Conservation (phyloP, 106 monocot species). For the Dendrobium huoshanense region DNA sequence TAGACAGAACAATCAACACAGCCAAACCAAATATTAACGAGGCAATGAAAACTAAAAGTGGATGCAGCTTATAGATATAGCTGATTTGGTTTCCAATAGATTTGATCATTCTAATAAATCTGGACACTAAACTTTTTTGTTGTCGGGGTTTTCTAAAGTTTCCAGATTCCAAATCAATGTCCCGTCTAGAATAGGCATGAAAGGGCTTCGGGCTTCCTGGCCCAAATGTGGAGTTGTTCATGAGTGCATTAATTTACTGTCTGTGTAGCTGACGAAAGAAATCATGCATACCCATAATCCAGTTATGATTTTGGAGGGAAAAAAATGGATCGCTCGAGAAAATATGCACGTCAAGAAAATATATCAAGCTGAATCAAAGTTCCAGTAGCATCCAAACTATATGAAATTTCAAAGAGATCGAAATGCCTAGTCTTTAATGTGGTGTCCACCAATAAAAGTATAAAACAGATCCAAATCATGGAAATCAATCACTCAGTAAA, state of each 20-base stretch:
- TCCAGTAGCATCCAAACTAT: not conserved
- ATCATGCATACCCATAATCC: not conserved
- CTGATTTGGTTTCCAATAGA: conserved; percentile 28
- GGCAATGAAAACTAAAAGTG: conserved; percentile 39
- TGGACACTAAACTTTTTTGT: conserved; percentile 22
- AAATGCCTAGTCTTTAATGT: not conserved
- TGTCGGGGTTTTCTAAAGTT: conserved; percentile 41
- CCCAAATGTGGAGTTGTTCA: conserved; percentile 62
- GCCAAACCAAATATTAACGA: conserved; percentile 52
- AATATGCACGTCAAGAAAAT: not conserved
- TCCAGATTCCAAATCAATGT: conserved; percentile 91
- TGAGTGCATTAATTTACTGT: conserved; percentile 26
- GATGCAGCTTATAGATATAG: conserved; percentile 60
- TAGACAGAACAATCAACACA: conserved; percentile 51
- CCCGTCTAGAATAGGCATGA: conserved; percentile 61
- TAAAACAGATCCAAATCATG: not conserved
- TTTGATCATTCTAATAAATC: conserved; percentile 28
- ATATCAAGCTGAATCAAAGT: not conserved
- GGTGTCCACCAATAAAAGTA: too few relatives aligned
- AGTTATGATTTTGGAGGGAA: not conserved
- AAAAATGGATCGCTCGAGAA: not conserved
- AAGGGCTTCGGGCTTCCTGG: conserved; percentile 65
- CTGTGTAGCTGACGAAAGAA: conserved; percentile 9
- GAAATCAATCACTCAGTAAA: not conserved
- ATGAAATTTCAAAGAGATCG: not conserved